A percentile compares a stretch with the other conserved stretches of the same genome.
phyloP scores from a whole-genome alignment of 2,329 filamentous ascomycete genomes.

The Ophiobolus disseminans region DNA sequence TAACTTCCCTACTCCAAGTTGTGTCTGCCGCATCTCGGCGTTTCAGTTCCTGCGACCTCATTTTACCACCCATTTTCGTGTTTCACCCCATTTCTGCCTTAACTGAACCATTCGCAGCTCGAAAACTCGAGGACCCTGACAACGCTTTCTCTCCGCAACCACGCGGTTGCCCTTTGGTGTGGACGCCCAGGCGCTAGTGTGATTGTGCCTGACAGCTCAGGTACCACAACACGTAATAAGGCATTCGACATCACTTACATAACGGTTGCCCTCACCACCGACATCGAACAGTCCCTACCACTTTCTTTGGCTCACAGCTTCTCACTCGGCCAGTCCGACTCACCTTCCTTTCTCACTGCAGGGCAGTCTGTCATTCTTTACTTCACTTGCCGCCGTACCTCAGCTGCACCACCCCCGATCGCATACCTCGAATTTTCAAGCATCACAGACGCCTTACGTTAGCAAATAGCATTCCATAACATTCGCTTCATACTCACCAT shows the following conservation, averaged over 20 bases:
- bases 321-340: conserved; percentile 25
- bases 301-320: conserved; percentile 19
- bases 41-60: conserved; percentile 30
- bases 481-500: conserved; percentile 49
- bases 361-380: conserved; percentile 34
- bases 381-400: conserved; percentile 12
- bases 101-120: conserved; percentile 18
- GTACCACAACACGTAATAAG: conserved; percentile 21
- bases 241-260: conserved; percentile 19
- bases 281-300: conserved; percentile 26
- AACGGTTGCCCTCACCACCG: conserved; percentile 16
- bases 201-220: conserved; percentile 17
- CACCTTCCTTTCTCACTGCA: conserved; percentile 30
- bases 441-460: conserved; percentile 27
- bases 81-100: conserved; percentile 26
- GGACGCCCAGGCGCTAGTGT: conserved; percentile 12
- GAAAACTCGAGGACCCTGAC: conserved; percentile 7
- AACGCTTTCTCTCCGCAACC: conserved; percentile 7
- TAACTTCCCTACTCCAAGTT: not conserved
- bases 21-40: conserved; percentile 21
- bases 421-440: conserved; percentile 12
- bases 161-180: conserved; percentile 18
- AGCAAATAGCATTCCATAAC: conserved; percentile 37
- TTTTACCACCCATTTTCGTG: conserved; percentile 17
- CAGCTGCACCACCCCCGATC: conserved; percentile 7